Evolutionary conservation across 495 filamentous ascomycete species (phyloP).

Genomic region (Venustampulla echinocandica): DNA sequence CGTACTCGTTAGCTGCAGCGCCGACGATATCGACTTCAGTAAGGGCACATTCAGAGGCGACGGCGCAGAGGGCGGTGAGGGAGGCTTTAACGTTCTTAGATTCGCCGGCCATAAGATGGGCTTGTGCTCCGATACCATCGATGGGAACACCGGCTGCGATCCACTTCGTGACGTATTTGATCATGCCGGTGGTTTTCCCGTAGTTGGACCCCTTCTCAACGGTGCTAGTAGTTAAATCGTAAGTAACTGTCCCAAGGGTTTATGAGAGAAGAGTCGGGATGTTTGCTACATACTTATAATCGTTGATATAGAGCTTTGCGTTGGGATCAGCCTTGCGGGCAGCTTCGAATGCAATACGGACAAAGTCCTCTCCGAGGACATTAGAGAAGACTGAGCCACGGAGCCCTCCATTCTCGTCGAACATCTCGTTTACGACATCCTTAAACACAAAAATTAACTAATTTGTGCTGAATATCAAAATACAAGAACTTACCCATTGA

Average conservation of each 20-base stretch:
- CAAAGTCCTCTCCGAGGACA: conserved; percentile 45
- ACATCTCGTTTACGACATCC: conserved; percentile 62
- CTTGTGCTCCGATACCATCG: conserved; percentile 53
- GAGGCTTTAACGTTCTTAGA: conserved; percentile 37
- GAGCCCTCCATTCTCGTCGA: conserved; percentile 53
- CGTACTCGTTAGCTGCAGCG: conserved; percentile 51
- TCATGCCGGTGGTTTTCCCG: conserved; percentile 55
- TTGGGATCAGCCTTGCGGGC: conserved; percentile 49
- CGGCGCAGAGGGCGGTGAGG: conserved; percentile 46
- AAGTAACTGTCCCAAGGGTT: not conserved
- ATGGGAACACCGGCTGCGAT: conserved; percentile 56
- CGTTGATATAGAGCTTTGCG: conserved; percentile 60
- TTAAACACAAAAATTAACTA: conserved; percentile 10
- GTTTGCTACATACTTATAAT: conserved; percentile 51
- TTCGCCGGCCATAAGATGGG: conserved; percentile 47
- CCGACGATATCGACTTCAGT: conserved; percentile 60
- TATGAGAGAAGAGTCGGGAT: too few relatives aligned
- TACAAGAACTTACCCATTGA: conserved; percentile 35
- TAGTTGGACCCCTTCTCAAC: conserved; percentile 25
- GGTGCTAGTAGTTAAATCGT: not conserved
- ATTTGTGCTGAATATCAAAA: not conserved
- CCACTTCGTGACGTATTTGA: conserved; percentile 57
- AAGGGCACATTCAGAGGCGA: conserved; percentile 48
- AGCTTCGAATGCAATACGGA: conserved; percentile 53
- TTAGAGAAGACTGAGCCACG: conserved; percentile 49